Conservation (phyloP, 2,329 filamentous ascomycete genomes). For the Boeremia exigua region DNA sequence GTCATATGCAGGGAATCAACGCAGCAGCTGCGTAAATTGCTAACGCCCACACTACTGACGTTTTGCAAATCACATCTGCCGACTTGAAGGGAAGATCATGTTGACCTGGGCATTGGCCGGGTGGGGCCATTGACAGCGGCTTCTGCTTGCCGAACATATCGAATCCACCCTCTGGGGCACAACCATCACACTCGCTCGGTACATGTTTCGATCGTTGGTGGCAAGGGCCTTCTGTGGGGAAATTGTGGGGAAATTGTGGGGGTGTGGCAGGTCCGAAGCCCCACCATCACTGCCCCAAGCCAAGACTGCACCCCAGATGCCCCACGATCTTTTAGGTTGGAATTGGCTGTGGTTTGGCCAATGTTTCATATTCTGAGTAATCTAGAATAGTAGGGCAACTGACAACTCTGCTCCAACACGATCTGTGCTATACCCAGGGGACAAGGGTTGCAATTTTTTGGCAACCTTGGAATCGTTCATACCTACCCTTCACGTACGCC, state of each 20-base stretch:
- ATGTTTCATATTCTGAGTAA: background rate
- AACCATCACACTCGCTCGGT: background rate
- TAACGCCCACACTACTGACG: background rate
- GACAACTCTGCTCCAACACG: background rate
- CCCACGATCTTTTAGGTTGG: background rate
- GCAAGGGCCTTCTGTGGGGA: background rate
- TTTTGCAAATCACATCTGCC: background rate
- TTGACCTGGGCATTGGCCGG: background rate
- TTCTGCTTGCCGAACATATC: background rate
- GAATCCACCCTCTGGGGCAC: background rate
- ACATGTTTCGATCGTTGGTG: background rate
- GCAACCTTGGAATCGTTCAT: background rate
- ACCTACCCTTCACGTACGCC: background rate
- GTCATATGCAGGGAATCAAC: background rate
- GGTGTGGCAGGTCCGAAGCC: background rate
- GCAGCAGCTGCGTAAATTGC: background rate
- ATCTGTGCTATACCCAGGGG: background rate
- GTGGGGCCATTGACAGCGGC: background rate
- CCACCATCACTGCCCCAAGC: background rate
- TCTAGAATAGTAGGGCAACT: background rate
- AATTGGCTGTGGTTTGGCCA: background rate
- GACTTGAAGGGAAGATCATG: background rate
- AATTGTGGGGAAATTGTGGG: background rate
- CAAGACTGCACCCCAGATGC: background rate
- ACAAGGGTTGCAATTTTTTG: background rate